phyloP scores from a whole-genome alignment of 305 asterid genomes.

The Fraxinus sp. region DNA sequence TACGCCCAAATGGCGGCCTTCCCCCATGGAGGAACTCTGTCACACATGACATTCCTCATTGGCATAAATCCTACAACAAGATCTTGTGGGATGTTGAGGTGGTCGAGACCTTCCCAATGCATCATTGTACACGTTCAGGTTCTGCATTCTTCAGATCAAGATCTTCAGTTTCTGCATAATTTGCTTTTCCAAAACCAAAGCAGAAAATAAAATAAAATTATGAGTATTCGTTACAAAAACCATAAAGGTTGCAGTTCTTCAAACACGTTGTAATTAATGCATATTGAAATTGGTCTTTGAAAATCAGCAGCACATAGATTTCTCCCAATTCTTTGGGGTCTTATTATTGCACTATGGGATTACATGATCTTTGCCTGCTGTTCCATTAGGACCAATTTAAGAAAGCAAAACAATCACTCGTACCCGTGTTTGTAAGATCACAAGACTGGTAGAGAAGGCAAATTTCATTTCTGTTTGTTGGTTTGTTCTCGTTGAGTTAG shows the following conservation, averaged over 20 bases:
- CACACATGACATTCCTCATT: conserved; percentile 52
- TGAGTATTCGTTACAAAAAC: conserved; percentile 12
- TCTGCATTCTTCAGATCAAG: conserved; percentile 26
- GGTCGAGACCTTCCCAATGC: conserved; percentile 33
- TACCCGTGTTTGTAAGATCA: not conserved
- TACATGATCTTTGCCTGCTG: not conserved
- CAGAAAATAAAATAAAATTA: not conserved
- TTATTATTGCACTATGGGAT: not conserved
- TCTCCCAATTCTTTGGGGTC: not conserved
- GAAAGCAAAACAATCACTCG: not conserved
- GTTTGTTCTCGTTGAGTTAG: not conserved
- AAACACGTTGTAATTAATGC: not conserved
- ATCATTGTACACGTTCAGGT: conserved; percentile 12
- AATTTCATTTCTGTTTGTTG: not conserved
- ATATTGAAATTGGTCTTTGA: not conserved
- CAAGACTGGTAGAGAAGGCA: not conserved
- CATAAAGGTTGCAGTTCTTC: not conserved
- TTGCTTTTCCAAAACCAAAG: conserved; percentile 14
- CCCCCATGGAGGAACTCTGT: conserved; percentile 65
- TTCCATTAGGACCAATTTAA: not conserved
- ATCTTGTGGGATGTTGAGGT: conserved; percentile 64
- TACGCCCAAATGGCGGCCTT: conserved; percentile 62
- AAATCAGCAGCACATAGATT: not conserved
- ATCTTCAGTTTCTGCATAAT: conserved; percentile 27
- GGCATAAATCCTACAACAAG: conserved; percentile 41